Evolutionary conservation across 306 rosid genomes (phyloP).

Genomic region (Rosa rugosa): DNA sequence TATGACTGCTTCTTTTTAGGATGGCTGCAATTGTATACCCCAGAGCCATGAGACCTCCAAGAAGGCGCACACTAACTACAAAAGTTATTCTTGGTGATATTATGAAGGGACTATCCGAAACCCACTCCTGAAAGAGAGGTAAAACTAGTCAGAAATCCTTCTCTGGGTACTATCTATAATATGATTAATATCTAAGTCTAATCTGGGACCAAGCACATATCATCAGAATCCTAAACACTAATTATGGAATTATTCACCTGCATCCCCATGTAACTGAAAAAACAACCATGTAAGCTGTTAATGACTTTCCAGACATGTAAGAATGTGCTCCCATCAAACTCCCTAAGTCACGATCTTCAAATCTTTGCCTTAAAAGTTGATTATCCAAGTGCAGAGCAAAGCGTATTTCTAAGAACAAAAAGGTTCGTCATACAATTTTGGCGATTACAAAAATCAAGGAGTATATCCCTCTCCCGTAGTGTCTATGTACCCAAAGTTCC

Average conservation of each 20-base stretch:
- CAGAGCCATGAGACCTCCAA: constrained; percentile 98
- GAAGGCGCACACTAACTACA: constrained; percentile 98
- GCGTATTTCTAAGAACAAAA: not conserved
- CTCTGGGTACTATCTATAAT: not conserved
- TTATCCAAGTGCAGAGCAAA: constrained; percentile 1
- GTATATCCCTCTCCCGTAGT: too few species aligned
- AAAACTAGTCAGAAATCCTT: constrained; percentile 16
- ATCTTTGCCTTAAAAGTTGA: not conserved
- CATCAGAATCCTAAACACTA: constrained; percentile 3
- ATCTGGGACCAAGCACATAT: constrained; percentile 14
- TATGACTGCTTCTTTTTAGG: constrained; percentile 91
- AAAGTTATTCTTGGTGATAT: constrained; percentile 98
- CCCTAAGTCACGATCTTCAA: not conserved
- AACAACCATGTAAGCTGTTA: not conserved
- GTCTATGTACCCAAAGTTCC: not conserved
- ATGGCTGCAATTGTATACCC: constrained; percentile 96
- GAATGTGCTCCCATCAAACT: not conserved
- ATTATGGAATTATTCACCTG: not conserved
- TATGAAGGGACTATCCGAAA: constrained; percentile 90
- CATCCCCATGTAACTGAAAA: constrained; percentile 5
- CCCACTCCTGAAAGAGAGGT: constrained; percentile 79
- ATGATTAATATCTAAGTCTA: not conserved
- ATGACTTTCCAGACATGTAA: constrained; percentile 3
- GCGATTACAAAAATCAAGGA: too few species aligned
- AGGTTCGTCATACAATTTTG: too few species aligned